phyloP scores from a whole-genome alignment of 169 alveolate species.

The Plasmodium vivax region DNA sequence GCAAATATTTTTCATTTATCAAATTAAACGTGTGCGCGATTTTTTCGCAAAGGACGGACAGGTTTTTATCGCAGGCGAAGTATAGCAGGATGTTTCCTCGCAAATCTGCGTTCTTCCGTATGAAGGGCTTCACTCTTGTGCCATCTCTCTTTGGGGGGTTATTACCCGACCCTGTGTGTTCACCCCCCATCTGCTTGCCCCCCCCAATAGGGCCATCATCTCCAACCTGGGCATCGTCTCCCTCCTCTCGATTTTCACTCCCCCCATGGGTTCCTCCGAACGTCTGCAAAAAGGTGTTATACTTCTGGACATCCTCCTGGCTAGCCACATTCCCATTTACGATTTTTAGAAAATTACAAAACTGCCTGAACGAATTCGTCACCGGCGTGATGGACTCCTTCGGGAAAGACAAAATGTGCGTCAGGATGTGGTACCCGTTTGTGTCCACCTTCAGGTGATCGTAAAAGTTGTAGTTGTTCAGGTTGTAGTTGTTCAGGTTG shows the following conservation, averaged over 20 bases:
- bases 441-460: conserved; percentile 44
- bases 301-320: conserved; percentile 18
- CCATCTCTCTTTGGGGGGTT: neutral
- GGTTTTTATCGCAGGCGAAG: conserved; percentile 48
- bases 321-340: conserved; percentile 46
- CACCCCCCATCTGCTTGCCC: neutral
- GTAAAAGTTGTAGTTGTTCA: conserved; percentile 71
- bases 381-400: conserved; percentile 34
- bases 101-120: conserved; percentile 29
- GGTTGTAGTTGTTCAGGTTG: conserved; percentile 15
- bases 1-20: conserved; percentile 53
- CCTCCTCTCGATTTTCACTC: neutral
- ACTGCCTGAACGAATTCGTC: conserved; percentile 36
- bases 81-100: conserved; percentile 54
- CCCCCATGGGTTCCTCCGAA: conserved; percentile 9
- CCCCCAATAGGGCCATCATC: neutral
- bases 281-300: neutral
- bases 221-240: neutral
- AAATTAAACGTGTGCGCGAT: conserved; percentile 50
- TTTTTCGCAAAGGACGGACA: conserved; percentile 70
- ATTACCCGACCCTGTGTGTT: neutral
- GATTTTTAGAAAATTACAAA: conserved; percentile 49
- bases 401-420: conserved; percentile 42
- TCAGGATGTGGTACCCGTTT: conserved; percentile 52
- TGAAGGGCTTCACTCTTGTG: conserved; percentile 16